Evolutionary conservation across 2,329 filamentous ascomycete species (phyloP).

Genomic region (Dactylellina haptotyla): DNA sequence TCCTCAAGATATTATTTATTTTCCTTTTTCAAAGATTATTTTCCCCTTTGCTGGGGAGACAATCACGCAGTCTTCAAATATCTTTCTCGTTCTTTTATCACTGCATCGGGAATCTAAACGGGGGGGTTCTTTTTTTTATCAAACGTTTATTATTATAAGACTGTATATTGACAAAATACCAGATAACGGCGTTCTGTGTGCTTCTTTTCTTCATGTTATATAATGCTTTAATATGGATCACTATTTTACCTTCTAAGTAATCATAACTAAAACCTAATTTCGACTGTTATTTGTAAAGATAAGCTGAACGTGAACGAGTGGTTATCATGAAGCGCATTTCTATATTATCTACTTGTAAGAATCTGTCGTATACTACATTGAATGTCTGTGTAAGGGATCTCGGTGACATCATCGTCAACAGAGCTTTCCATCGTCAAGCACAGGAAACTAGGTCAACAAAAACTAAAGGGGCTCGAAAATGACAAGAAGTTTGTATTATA

Average conservation of each 20-base stretch:
- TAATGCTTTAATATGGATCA: constrained; percentile 13
- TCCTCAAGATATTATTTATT: no score
- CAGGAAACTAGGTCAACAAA: background rate
- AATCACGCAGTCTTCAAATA: background rate
- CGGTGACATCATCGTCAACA: background rate
- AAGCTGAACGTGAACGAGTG: background rate
- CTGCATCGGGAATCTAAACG: background rate
- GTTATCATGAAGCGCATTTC: background rate
- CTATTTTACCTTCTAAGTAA: background rate
- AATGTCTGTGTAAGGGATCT: background rate
- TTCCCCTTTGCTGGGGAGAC: background rate
- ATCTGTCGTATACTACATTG: constrained; percentile 32
- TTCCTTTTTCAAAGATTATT: no score
- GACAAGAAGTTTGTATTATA: constrained; percentile 44
- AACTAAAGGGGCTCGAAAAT: background rate
- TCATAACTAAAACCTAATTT: no score
- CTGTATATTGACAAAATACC: constrained; percentile 52
- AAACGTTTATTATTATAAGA: constrained; percentile 17
- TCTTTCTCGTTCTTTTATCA: background rate
- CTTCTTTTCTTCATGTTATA: constrained; percentile 10
- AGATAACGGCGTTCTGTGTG: constrained; percentile 45
- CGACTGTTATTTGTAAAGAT: no score
- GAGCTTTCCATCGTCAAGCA: background rate
- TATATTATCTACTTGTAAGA: constrained; percentile 6
- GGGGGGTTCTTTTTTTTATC: constrained; percentile 1